A percentile compares a stretch with the other conserved stretches of the same genome.
phyloP scores from a whole-genome alignment of 2,329 filamentous ascomycete genomes.

The Colletotrichum sp. region DNA sequence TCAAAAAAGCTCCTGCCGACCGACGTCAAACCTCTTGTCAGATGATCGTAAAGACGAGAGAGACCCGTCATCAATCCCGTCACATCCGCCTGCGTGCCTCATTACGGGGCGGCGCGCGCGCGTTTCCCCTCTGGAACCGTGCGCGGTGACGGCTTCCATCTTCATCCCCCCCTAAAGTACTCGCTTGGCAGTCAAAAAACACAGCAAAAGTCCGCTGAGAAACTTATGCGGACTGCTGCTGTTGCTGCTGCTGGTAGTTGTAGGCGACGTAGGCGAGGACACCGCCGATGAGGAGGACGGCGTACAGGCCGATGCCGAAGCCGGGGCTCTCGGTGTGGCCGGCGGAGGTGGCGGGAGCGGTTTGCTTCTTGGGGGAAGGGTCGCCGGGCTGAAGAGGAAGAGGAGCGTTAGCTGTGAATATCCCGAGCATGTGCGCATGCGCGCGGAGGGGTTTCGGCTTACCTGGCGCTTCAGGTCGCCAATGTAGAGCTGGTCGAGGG shows the following conservation, averaged over 20 bases:
- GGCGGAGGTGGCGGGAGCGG: slow-evolving; percentile 53
- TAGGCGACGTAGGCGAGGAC: slow-evolving; percentile 80
- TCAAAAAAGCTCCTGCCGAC: neutral
- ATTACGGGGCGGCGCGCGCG: neutral
- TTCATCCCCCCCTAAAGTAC: neutral
- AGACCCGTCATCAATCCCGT: neutral
- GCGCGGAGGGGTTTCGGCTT: slow-evolving; percentile 36
- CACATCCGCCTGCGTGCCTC: neutral
- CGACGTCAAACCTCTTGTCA: neutral
- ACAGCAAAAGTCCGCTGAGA: neutral
- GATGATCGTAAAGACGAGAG: neutral
- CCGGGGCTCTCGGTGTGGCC: slow-evolving; percentile 56
- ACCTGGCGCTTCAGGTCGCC: slow-evolving; percentile 83
- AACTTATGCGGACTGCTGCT: slow-evolving; percentile 31
- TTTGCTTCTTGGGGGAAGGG: slow-evolving; percentile 70
- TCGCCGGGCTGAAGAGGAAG: slow-evolving; percentile 68
- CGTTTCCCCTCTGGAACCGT: neutral
- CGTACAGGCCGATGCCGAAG: slow-evolving; percentile 82
- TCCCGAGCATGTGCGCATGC: neutral
- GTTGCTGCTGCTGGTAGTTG: slow-evolving; percentile 77
- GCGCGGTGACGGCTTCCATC: neutral
- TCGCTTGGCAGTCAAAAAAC: neutral
- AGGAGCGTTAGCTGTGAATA: slow-evolving; percentile 24
- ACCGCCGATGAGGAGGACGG: slow-evolving; percentile 78
- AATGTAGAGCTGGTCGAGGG: slow-evolving; percentile 77